Evolutionary conservation across 805 yeast species (phyloP), one percentile per base, ranked within the genome.

Genomic region (Starmerella sirachaensis): DNA sequence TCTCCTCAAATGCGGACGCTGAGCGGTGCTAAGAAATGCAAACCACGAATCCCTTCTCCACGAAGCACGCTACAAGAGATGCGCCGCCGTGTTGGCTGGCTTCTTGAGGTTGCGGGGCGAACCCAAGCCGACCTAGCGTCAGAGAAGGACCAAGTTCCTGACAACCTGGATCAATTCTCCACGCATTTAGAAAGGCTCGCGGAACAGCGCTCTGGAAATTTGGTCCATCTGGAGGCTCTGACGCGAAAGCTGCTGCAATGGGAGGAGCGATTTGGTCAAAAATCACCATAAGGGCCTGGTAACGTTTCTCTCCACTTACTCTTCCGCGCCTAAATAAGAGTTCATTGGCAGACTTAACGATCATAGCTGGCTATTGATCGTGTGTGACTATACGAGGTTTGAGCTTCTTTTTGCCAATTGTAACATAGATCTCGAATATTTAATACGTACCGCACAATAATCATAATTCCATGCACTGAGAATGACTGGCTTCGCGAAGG

Each of bases 51-150:
- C 30, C 96, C 94, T 6, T 78, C 78, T 41, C 75, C 76, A 16
- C 70, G 83, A 38, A 72, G 81, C 3, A 71, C 85, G 3, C 58
- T 86, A 43, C 70, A 72, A 49, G 98, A 88, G 57, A 78, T 88
- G 82, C 71, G 85, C 40, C 75, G 83, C 52, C 69, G 98, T 42
- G 80, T 85, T 2, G 78, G 83, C 2, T 93, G 95, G 1, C 88
- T 88, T 16, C 62, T 88, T 50, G 97, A 91, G 59, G 91, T 86
- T 68, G 70, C 88, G 18, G 83, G 86, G 10, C 68, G 94, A 37
- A 80, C 93, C 1, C 94, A 85, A 57, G 59, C 77, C 44, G 97
- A 88, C 53, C 61, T 88, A 43, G 76, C 78, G 32, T 72, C 71
- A 36, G 94, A 85, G 49, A 77, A 76, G 47, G 61, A 67, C 18